Conservation (phyloP, 345 rosid genomes). For the Euphorbia peplus region DNA sequence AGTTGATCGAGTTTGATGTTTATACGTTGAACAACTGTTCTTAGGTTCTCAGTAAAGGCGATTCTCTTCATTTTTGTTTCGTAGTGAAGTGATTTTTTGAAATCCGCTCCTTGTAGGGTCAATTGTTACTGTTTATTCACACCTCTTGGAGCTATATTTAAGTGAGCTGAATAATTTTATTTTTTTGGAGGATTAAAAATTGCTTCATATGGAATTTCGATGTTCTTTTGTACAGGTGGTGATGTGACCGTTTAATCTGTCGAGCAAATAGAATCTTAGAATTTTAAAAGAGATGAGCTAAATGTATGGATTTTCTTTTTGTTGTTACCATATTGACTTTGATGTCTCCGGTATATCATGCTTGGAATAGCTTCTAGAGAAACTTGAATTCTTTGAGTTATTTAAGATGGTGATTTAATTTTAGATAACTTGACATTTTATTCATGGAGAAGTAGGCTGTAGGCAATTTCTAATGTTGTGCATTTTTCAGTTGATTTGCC, state of each 20-base stretch:
- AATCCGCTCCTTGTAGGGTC: too few species aligned
- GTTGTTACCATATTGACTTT: neutral
- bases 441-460: too few species aligned
- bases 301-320: neutral
- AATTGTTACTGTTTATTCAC: neutral
- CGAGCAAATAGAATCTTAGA: neutral
- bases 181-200: neutral
- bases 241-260: neutral
- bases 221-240: neutral
- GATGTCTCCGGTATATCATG: too few species aligned
- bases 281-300: neutral
- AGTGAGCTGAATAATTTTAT: slow-evolving; percentile 5
- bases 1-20: neutral
- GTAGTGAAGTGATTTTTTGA: neutral
- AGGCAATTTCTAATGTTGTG: slow-evolving; percentile 15
- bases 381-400: too few species aligned
- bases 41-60: neutral
- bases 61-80: neutral
- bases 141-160: neutral
- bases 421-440: too few species aligned
- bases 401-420: too few species aligned
- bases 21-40: too few species aligned
- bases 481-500: slow-evolving; percentile 81
- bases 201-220: neutral
- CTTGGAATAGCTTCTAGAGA: too few species aligned